Evolutionary conservation across 1,139 yeast genomes (phyloP), one percentile per base, ranked within the genome.

Genomic region (Blastobotrys petasosporus): DNA sequence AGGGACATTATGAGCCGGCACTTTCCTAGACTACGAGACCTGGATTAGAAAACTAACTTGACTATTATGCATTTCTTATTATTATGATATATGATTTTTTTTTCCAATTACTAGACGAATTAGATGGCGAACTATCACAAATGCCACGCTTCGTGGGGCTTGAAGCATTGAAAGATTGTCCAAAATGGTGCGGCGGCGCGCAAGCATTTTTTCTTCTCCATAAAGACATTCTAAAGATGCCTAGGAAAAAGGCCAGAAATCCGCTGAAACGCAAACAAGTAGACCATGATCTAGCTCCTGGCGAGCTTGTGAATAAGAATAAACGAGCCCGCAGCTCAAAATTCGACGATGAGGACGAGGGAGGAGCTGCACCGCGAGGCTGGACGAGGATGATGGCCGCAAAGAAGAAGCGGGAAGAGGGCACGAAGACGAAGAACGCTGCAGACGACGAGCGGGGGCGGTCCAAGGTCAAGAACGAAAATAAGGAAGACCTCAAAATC

Each of bases 191-290:
- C 25, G 25, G 6, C 25, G 25, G 25, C 25, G 25, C 25, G 25
- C 25, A 7, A 7, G 25, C 7, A 4, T 20, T 20, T 20, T 20
- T 20, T 20, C 7, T 20, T 20, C 25, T 4, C 6, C n/a, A 4
- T 20, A 4, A 20, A 20, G 25, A 20, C 7, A 4, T 20, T 13
- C 16, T 25, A 11, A 32, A 32, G 10, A 60, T 60, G 64, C 63
- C 63, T 10, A 51, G 60, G 42, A 59, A 58, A 43, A 51, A 50
- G 45, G 48, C 60, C 11, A 46, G 61, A 50, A 60, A 59, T 37
- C 58, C 60, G n/a, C 44, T 58, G 25, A 59, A 60, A 44, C 43
- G 62, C 43, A 47, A 49, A 16, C 45, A 52, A 33, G 52, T 49
- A 9, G 60, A 55, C 28, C 55, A 48, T 42, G 62, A 59, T 38